Evolutionary conservation across 2,329 filamentous ascomycete genomes (phyloP).

Genomic region (Colletotrichum sp.): DNA sequence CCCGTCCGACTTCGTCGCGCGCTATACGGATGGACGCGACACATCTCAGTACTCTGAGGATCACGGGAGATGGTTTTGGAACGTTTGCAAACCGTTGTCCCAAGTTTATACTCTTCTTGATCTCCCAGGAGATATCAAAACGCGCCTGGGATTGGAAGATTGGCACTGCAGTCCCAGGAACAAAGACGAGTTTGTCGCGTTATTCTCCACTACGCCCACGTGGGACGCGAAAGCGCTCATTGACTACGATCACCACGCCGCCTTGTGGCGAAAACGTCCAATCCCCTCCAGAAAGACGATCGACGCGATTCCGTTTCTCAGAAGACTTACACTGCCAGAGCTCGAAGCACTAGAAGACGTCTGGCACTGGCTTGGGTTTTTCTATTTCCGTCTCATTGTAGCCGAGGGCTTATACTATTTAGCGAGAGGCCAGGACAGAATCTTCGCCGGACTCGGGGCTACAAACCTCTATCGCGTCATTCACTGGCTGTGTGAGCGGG

Average conservation of each 20-base stretch:
- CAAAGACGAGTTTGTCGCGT: neutral
- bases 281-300: too few species aligned
- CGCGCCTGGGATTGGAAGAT: accelerated
- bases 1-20: neutral
- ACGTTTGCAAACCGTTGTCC: neutral
- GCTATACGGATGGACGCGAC: neutral
- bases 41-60: neutral
- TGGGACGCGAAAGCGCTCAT: neutral
- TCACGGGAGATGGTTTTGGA: neutral
- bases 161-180: neutral
- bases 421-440: neutral
- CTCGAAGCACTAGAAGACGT: neutral
- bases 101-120: neutral
- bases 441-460: too few species aligned
- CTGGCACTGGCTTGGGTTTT: neutral
- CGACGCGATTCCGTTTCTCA: neutral
- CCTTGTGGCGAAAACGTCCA: neutral
- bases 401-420: neutral
- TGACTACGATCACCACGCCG: neutral
- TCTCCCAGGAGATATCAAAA: neutral
- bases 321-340: neutral
- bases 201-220: neutral
- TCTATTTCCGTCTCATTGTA: neutral
- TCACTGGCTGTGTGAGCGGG: neutral
- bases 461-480: too few species aligned